Percentiles rank a stretch among this genome's conserved stretches.
Conservation (phyloP, 192 early-diverging fungal species). For the Mortierella claussenii region DNA sequence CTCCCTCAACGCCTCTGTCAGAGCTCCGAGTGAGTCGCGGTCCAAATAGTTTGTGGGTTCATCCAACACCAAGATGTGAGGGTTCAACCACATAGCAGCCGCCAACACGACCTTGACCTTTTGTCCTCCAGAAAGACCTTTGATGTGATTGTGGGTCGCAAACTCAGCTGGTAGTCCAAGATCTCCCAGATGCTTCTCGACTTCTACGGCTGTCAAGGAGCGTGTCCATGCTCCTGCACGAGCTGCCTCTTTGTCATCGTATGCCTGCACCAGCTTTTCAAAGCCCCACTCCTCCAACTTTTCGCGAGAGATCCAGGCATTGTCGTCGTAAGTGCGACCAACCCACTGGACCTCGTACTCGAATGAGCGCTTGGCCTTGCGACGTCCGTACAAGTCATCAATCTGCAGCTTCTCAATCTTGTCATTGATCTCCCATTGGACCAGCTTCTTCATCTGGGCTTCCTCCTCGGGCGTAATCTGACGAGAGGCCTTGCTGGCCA, state of each 20-base stretch:
- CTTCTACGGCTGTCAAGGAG: constrained; percentile 75
- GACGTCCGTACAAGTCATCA: constrained; percentile 70
- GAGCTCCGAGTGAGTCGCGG: constrained; percentile 69
- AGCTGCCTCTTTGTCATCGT: constrained; percentile 69
- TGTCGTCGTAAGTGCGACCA: constrained; percentile 78
- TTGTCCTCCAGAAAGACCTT: constrained; percentile 81
- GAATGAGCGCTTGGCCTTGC: constrained; percentile 73
- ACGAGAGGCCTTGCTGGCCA: constrained; percentile 77
- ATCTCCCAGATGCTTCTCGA: constrained; percentile 78
- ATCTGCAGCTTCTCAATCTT: constrained; percentile 60
- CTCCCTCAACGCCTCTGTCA: constrained; percentile 77
- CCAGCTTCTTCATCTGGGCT: constrained; percentile 50
- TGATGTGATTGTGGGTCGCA: constrained; percentile 76
- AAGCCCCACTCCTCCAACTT: constrained; percentile 80
- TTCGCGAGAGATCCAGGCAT: constrained; percentile 76
- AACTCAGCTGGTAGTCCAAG: constrained; percentile 82
- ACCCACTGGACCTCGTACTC: constrained; percentile 78
- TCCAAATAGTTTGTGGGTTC: constrained; percentile 85
- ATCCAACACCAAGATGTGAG: constrained; percentile 92
- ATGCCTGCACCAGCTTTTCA: constrained; percentile 74
- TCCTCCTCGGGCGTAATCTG: constrained; percentile 73
- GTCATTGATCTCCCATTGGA: constrained; percentile 50
- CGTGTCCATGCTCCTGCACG: constrained; percentile 73
- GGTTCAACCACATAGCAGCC: constrained; percentile 88
- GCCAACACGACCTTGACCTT: constrained; percentile 92